phyloP scores from a whole-genome alignment of 352 stramenopile species.

The Globisporangium irregulare region DNA sequence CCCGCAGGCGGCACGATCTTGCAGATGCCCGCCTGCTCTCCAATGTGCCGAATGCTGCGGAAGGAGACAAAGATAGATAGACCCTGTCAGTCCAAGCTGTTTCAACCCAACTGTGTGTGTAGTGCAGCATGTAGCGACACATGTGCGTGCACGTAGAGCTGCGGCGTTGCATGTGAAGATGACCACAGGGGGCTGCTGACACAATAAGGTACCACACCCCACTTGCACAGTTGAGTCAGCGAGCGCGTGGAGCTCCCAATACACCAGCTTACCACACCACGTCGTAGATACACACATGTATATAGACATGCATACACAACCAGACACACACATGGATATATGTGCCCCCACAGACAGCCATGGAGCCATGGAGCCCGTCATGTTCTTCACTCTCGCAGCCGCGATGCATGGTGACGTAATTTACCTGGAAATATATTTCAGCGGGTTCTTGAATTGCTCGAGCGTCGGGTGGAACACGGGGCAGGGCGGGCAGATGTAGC shows the following conservation, averaged over 20 bases:
- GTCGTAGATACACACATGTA: not conserved
- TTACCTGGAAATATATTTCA: slow-evolving; percentile 93
- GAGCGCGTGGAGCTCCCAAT: not conserved
- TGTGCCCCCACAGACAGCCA: not conserved
- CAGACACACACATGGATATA: not conserved
- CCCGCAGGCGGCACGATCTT: slow-evolving; percentile 97
- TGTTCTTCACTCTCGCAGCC: not conserved
- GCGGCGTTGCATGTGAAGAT: not conserved
- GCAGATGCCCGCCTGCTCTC: slow-evolving; percentile 94
- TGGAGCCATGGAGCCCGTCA: not conserved
- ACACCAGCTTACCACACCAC: not conserved
- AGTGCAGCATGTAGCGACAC: not conserved
- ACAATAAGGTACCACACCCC: not conserved
- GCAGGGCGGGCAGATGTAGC: slow-evolving; percentile 83
- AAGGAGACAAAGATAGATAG: not conserved
- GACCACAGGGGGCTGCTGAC: not conserved
- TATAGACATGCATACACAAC: not conserved
- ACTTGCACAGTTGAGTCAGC: not conserved
- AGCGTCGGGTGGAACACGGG: slow-evolving; percentile 84
- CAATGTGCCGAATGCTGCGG: slow-evolving; percentile 85
- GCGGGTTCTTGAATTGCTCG: slow-evolving; percentile 87
- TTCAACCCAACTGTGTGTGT: slow-evolving; percentile 3
- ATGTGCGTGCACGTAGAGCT: not conserved
- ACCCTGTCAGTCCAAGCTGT: slow-evolving; percentile 3
- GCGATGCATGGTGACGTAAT: slow-evolving; percentile 29